phyloP scores from a whole-genome alignment of 1,284 basidiomycete species.

The Mycena sp. region DNA sequence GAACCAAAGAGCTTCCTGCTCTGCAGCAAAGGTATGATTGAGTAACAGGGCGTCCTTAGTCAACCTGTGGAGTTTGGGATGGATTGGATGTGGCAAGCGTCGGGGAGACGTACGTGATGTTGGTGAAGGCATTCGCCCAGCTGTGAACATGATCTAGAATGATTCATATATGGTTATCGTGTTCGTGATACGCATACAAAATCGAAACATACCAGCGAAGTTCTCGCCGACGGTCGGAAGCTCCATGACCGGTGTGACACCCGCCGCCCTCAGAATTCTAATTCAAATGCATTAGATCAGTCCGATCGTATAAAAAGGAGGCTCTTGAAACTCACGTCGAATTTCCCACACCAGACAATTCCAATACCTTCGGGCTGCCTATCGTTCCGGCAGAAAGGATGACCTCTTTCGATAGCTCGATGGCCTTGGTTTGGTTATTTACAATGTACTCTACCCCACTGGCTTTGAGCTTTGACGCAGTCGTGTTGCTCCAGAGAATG shows the following conservation, averaged over 20 bases:
- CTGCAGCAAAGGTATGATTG: conserved; percentile 33
- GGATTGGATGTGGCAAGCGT: neutral
- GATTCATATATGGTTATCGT: neutral
- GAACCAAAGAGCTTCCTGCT: conserved; percentile 40
- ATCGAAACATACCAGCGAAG: conserved; percentile 26
- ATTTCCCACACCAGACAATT: conserved; percentile 65
- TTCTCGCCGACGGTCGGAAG: conserved; percentile 54
- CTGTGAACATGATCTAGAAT: conserved; percentile 43
- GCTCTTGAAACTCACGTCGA: conserved; percentile 4
- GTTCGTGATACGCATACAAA: neutral
- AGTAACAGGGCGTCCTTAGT: conserved; percentile 38
- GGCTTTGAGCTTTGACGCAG: conserved; percentile 54
- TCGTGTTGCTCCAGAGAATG: conserved; percentile 59
- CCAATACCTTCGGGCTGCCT: conserved; percentile 52
- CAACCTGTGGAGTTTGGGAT: conserved; percentile 26
- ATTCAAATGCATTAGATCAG: neutral
- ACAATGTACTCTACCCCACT: conserved; percentile 64
- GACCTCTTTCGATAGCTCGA: conserved; percentile 59
- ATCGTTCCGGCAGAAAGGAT: conserved; percentile 65
- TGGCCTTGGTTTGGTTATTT: conserved; percentile 40
- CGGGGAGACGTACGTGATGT: conserved; percentile 33
- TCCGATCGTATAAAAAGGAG: neutral
- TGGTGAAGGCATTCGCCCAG: conserved; percentile 43
- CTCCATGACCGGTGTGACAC: conserved; percentile 53
- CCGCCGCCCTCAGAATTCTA: conserved; percentile 54